A percentile compares a stretch with the other conserved stretches of the same genome.
Evolutionary conservation across 2,329 filamentous ascomycete species (phyloP).

Genomic region (Trichoderma polysporum): DNA sequence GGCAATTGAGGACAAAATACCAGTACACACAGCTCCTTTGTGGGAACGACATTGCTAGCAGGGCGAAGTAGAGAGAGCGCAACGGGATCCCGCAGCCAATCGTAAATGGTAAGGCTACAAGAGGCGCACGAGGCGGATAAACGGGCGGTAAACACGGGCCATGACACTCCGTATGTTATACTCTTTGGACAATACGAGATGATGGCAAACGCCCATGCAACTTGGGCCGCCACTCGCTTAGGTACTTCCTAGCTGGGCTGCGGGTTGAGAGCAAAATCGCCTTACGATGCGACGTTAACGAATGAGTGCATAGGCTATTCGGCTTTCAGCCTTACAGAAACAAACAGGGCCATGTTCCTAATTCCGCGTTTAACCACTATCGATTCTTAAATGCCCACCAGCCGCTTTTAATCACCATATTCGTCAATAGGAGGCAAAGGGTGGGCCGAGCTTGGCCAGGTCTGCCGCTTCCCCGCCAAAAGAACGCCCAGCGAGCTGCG

Average conservation of each 20-base stretch:
- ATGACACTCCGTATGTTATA: neutral
- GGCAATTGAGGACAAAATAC: neutral
- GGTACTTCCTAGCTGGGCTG: neutral
- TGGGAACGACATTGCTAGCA: neutral
- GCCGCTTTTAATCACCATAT: neutral
- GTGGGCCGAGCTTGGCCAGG: slow-evolving; percentile 1
- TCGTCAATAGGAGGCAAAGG: neutral
- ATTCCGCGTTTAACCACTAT: neutral
- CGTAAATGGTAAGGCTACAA: neutral
- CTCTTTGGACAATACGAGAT: neutral
- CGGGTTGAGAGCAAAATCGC: neutral
- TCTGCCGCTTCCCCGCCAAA: slow-evolving; percentile 8
- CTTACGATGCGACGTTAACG: neutral
- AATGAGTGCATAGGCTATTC: neutral
- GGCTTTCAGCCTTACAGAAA: slow-evolving; percentile 7
- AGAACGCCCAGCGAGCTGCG: neutral
- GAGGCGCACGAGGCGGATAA: neutral
- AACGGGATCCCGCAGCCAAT: neutral
- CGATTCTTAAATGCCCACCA: neutral
- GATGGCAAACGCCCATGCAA: neutral
- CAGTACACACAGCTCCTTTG: neutral
- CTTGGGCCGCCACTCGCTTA: neutral
- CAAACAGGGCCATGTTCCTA: neutral
- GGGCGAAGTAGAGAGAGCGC: neutral
- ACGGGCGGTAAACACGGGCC: neutral